Evolutionary conservation across 768 basidiomycete species (phyloP).

Genomic region (Fistulinella prunicolor): DNA sequence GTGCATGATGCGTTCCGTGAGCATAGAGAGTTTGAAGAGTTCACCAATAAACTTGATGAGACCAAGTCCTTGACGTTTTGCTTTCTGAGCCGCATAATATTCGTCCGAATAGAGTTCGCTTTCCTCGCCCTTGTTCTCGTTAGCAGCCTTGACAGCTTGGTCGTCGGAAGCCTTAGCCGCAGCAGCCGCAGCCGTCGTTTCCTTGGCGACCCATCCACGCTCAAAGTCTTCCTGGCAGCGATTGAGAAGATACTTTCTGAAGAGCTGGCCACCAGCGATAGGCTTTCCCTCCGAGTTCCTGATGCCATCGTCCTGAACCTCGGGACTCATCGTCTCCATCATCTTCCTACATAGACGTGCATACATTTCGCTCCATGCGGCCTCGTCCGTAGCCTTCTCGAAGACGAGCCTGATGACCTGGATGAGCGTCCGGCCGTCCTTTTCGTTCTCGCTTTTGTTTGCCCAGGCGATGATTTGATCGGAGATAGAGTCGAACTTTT

Average conservation of each 20-base stretch:
- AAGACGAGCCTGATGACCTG: conserved; percentile 96
- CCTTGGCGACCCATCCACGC: conserved; percentile 89
- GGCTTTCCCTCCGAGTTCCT: conserved; percentile 78
- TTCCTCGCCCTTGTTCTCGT: conserved; percentile 55
- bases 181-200: conserved; percentile 82
- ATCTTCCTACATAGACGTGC: conserved; percentile 92
- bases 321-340: conserved; percentile 88
- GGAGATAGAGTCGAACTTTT: conserved; percentile 94
- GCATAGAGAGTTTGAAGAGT: conserved; percentile 98
- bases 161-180: conserved; percentile 84
- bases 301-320: conserved; percentile 88
- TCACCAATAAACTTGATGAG: conserved; percentile 98
- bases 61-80: conserved; percentile 95
- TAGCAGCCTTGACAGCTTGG: conserved; percentile 68
- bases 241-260: conserved; percentile 95
- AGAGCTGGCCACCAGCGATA: conserved; percentile 90
- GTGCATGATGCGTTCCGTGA: conserved; percentile 97
- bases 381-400: conserved; percentile 96
- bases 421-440: conserved; percentile 90
- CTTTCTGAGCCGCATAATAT: conserved; percentile 95
- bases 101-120: conserved; percentile 89
- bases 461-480: conserved; percentile 95
- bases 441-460: conserved; percentile 89
- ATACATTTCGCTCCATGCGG: conserved; percentile 96
- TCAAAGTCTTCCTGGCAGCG: conserved; percentile 98